Base-by-base conservation (phyloP, 202 grass and related monocot species). In the Cymbopogon flexuosus region DNA sequence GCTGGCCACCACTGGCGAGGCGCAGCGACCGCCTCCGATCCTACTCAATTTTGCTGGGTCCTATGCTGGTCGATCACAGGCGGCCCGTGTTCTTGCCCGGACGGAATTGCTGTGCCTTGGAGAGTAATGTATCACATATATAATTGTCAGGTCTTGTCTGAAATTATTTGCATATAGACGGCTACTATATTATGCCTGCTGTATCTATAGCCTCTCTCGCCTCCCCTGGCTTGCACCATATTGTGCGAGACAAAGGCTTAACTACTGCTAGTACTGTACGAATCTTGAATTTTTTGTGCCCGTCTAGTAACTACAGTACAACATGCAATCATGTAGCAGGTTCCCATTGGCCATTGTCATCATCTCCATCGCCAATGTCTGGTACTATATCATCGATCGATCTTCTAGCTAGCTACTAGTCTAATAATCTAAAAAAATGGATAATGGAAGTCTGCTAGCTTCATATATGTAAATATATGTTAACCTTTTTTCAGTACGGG, bases 101-200 rank as follows among this genome's bases (percentile, higher is more conserved):
- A 1, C 59, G 8, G 59, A 37, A 10, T 47, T 62, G 42, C 10
- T 73, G 21, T 27, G 2, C 77, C 49, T 74, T 78, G 66, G 12
- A 49, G 22, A 7, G 5, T 40, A 40, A 8, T 33, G 4, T 33
- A 33, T 66, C 11, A 65, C 42, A 61, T 40, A 77, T 61, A 61
- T 41, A 46, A 54, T 19, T 21, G 83, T n/a, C 75, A 75, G 74
- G 79, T 79, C 75, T 79, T 79, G 79, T 79, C 88, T 75, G 69
- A 68, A 83, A 79, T 86, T 83, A 83, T 79, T 76, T 59, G 75
- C 70, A 7, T 62, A 29, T 54, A 41, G 60, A 65, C 34, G 15
- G 42, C 29, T 10, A 31, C 18, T 6, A 22, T 16, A 47, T 1
- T 15, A 39, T 24, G n/a, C 72, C 68, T 70, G 60, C 58, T 43